These are phyloP conservation scores for Mortierella sp. DNA, from an alignment of 371 early-diverging fungal species.

Conservation along the genomic window DNA sequence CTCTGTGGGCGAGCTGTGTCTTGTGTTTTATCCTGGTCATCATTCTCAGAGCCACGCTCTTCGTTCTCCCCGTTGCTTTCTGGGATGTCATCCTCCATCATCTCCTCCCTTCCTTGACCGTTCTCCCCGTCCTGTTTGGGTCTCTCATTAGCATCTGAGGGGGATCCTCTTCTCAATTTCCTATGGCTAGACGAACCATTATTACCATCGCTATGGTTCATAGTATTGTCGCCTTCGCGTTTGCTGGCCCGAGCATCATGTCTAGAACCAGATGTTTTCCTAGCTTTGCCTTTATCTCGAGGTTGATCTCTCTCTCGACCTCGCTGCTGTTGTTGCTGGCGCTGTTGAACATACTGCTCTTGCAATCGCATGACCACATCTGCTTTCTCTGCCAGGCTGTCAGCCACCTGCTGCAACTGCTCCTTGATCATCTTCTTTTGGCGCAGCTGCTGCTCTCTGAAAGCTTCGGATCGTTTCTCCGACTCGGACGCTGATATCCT, in stretches of 20 bases:
- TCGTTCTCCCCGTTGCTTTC: background rate
- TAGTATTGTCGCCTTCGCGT: background rate
- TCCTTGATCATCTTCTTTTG: constrained; percentile 24
- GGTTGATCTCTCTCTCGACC: background rate
- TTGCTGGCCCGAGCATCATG: background rate
- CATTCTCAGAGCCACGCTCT: background rate
- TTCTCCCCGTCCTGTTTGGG: background rate
- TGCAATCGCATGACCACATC: constrained; percentile 19
- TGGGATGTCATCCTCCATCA: background rate
- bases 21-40: constrained; percentile 11
- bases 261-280: background rate
- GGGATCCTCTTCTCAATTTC: background rate
- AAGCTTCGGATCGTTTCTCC: background rate
- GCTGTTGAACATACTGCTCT: constrained; percentile 21
- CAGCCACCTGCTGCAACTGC: constrained; percentile 18
- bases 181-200: background rate
- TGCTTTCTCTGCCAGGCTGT: constrained; percentile 29
- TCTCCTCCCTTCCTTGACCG: background rate
- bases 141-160: background rate
- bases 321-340: constrained; percentile 16
- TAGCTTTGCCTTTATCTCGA: background rate
- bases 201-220: background rate
- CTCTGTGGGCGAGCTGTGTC: constrained; percentile 5
- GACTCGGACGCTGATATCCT: background rate
- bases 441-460: constrained; percentile 10